Percentiles rank a stretch among this genome's conserved stretches.
Evolutionary conservation across 345 rosid species (phyloP).

Genomic region (Capsella bursapastoris): DNA sequence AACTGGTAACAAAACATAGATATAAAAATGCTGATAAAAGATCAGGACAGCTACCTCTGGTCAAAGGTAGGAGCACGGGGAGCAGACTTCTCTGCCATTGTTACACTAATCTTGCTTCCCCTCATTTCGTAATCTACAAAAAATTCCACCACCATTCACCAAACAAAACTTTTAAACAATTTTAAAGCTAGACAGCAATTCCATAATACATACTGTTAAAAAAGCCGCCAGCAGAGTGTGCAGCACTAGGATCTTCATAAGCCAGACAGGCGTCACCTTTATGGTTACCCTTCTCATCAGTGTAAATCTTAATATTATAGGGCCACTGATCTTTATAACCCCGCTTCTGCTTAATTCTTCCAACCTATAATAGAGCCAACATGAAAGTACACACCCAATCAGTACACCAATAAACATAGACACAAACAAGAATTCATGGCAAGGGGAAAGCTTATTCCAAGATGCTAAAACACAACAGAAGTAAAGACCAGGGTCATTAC

Average conservation of each 20-base stretch:
- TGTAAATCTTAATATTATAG: constrained; percentile 90
- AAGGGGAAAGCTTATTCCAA: constrained; percentile 2
- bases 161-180: neutral
- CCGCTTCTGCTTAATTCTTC: constrained; percentile 94
- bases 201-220: constrained; percentile 60
- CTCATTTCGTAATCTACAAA: constrained; percentile 80
- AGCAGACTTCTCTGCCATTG: constrained; percentile 95
- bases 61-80: constrained; percentile 63
- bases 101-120: constrained; percentile 78
- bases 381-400: constrained; percentile 16
- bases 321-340: constrained; percentile 99
- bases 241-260: constrained; percentile 96
- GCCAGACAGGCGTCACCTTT: constrained; percentile 93
- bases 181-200: constrained; percentile 9
- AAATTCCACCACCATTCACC: constrained; percentile 15
- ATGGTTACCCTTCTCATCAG: constrained; percentile 86
- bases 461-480: constrained; percentile 24
- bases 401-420: constrained; percentile 25
- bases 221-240: constrained; percentile 93
- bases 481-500: constrained; percentile 57
- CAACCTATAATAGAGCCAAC: constrained; percentile 58
- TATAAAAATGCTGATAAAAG: constrained; percentile 11
- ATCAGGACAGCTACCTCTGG: constrained; percentile 57
- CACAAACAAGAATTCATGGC: constrained; percentile 22
- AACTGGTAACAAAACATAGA: constrained; percentile 2